These are phyloP conservation scores for Ramalina intermedia DNA, from an alignment of 495 filamentous ascomycete species.

Conservation along the genomic window DNA sequence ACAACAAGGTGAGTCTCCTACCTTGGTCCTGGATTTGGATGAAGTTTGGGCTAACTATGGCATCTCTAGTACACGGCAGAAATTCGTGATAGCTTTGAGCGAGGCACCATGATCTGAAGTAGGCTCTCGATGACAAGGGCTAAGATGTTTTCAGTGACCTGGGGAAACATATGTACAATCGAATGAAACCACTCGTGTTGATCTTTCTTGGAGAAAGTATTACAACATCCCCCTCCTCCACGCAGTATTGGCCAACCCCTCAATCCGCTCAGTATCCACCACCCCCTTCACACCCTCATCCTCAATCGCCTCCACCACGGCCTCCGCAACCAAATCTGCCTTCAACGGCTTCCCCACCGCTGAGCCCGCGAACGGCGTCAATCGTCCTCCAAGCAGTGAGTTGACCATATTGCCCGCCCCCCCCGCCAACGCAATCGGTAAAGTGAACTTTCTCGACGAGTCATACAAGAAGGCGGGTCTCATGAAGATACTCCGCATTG, in stretches of 20 bases:
- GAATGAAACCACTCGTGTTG: background rate
- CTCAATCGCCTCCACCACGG: conserved; percentile 63
- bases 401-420: conserved; percentile 58
- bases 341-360: conserved; percentile 76
- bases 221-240: conserved; percentile 76
- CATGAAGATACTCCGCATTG: conserved; percentile 67
- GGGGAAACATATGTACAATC: background rate
- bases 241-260: conserved; percentile 54
- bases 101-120: conserved; percentile 63
- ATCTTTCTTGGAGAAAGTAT: conserved; percentile 5
- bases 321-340: conserved; percentile 72
- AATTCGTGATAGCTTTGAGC: conserved; percentile 94
- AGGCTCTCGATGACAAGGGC: background rate
- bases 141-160: background rate
- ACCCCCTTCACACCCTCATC: conserved; percentile 54
- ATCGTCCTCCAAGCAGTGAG: conserved; percentile 51
- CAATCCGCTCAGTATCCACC: conserved; percentile 53
- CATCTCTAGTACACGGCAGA: conserved; percentile 68
- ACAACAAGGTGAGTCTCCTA: conserved; percentile 60
- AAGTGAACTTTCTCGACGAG: conserved; percentile 60
- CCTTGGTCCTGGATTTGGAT: background rate
- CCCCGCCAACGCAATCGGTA: conserved; percentile 66
- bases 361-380: conserved; percentile 60
- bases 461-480: conserved; percentile 86
- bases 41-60: conserved; percentile 19